Conservation (phyloP, 2,329 filamentous ascomycete genomes). For the Chaetothyriales sp. region DNA sequence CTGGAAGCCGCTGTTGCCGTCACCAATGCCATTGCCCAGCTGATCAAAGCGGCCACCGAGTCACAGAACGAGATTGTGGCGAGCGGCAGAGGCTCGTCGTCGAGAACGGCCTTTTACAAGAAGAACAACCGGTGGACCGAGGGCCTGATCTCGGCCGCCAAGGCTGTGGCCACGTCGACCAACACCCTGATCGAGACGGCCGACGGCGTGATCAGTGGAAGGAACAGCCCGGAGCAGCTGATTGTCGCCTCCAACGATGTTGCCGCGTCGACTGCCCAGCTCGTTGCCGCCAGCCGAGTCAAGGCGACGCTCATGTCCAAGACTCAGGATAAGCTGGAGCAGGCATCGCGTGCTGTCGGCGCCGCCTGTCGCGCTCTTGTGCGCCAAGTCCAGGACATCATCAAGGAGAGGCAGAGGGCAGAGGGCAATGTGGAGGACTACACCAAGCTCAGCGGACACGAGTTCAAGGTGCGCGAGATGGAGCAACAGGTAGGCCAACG, state of each 20-base stretch:
- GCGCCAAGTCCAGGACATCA: constrained; percentile 86
- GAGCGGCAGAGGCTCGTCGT: constrained; percentile 75
- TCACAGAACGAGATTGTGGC: constrained; percentile 95
- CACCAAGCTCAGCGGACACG: constrained; percentile 71
- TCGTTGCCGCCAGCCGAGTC: constrained; percentile 87
- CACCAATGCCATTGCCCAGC: constrained; percentile 79
- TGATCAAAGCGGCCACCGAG: constrained; percentile 86
- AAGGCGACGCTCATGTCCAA: constrained; percentile 98
- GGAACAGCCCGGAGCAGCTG: constrained; percentile 89
- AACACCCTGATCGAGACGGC: constrained; percentile 97
- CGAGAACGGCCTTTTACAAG: constrained; percentile 93
- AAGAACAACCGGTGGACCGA: constrained; percentile 99
- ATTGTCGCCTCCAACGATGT: constrained; percentile 98
- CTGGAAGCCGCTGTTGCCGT: constrained; percentile 85
- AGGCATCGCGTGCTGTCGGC: constrained; percentile 84
- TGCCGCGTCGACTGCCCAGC: constrained; percentile 86
- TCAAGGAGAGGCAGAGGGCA: constrained; percentile 69
- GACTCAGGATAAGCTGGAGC: constrained; percentile 82
- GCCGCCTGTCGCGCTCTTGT: constrained; percentile 77
- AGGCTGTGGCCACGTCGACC: constrained; percentile 84
- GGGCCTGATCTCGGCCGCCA: constrained; percentile 89
- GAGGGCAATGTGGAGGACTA: constrained; percentile 76
- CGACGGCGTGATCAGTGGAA: constrained; percentile 80
- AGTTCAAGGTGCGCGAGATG: constrained; percentile 99
- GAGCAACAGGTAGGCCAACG: constrained; percentile 80